Evolutionary conservation across 2,329 filamentous ascomycete genomes (phyloP).

Genomic region (Botrytis galanthina): DNA sequence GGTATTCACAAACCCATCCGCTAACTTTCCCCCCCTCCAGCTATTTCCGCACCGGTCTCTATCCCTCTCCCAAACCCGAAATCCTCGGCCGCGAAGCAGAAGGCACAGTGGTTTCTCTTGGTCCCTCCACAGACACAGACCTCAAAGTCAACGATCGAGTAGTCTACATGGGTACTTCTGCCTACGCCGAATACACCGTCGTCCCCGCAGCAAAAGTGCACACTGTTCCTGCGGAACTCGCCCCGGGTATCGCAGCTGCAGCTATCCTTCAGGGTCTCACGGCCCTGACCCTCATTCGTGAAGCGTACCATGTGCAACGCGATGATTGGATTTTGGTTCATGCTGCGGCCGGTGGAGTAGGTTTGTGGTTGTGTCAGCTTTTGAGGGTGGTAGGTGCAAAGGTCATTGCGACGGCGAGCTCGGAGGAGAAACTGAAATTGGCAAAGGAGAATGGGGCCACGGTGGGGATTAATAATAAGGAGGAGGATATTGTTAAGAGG

Average conservation of each 20-base stretch:
- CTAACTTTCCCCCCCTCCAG: constrained; percentile 37
- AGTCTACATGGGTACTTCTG: constrained; percentile 58
- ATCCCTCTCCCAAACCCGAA: constrained; percentile 68
- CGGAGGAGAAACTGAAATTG: constrained; percentile 67
- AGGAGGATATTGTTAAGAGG: constrained; percentile 55
- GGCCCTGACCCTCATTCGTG: constrained; percentile 74
- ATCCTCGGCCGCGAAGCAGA: constrained; percentile 78
- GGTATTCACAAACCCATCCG: neutral
- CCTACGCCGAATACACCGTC: constrained; percentile 58
- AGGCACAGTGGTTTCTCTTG: constrained; percentile 65
- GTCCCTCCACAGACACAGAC: constrained; percentile 49
- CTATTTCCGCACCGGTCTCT: constrained; percentile 88
- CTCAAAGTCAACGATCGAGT: constrained; percentile 68
- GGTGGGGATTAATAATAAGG: constrained; percentile 66
- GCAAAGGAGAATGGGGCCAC: constrained; percentile 70
- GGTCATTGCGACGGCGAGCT: constrained; percentile 77
- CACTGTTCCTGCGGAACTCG: constrained; percentile 62
- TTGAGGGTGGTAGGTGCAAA: constrained; percentile 69
- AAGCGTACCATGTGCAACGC: constrained; percentile 67
- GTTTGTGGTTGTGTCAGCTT: constrained; percentile 71
- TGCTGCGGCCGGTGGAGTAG: constrained; percentile 81
- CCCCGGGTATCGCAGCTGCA: constrained; percentile 63
- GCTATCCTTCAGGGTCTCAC: constrained; percentile 77
- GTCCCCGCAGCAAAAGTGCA: constrained; percentile 55
- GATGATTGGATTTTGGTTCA: constrained; percentile 83